A percentile compares a stretch with the other conserved stretches of the same genome.
Evolutionary conservation across 2,329 filamentous ascomycete genomes (phyloP).

Genomic region (Botrytis squamosa): DNA sequence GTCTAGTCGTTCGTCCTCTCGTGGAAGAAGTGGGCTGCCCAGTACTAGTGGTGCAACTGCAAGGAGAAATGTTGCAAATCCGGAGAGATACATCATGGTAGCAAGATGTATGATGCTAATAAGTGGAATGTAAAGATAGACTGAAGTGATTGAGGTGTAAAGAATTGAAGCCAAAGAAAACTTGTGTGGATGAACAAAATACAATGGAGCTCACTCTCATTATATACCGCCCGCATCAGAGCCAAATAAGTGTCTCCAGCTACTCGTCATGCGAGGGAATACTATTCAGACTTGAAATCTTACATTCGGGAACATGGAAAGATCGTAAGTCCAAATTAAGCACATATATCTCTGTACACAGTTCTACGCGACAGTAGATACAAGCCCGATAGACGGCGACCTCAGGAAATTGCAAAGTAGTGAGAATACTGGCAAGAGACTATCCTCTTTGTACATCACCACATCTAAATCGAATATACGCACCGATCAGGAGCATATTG

Average conservation of each 20-base stretch:
- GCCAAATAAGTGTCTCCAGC: neutral
- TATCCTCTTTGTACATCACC: neutral
- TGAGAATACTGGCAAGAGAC: neutral
- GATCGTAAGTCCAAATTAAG: accelerated
- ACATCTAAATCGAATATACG: neutral
- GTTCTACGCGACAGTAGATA: neutral
- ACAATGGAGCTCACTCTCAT: neutral
- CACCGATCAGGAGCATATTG: neutral
- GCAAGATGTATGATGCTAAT: neutral
- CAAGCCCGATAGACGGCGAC: neutral
- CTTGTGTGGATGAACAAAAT: neutral
- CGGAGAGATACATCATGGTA: neutral
- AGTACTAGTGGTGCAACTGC: neutral
- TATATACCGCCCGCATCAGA: neutral
- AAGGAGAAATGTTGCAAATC: neutral
- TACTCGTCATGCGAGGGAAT: neutral
- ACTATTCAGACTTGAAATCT: neutral
- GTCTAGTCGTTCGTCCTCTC: neutral
- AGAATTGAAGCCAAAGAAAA: neutral
- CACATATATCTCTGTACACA: neutral
- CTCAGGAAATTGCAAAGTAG: neutral
- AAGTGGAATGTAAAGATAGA: neutral
- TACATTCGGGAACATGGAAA: neutral
- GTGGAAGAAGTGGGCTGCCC: neutral
- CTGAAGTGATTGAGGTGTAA: neutral